A percentile compares a stretch with the other conserved stretches of the same genome.
Evolutionary conservation across 1,139 yeast genomes (phyloP).

Genomic region (Yamadazyma jaroonii): DNA sequence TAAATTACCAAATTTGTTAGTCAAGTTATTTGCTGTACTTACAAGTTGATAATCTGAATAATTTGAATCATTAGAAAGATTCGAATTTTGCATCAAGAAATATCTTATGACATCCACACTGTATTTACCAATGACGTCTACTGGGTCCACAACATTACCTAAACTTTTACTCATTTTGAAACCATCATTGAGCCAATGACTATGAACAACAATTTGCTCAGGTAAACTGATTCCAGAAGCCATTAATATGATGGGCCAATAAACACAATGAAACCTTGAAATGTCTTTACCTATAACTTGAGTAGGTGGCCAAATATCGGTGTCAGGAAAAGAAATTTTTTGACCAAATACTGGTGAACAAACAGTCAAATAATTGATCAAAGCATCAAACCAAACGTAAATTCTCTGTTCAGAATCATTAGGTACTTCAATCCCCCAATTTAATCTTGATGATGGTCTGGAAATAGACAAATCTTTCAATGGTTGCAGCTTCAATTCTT

Average conservation of each 20-base stretch:
- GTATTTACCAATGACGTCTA: slow-evolving; percentile 54
- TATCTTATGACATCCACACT: slow-evolving; percentile 77
- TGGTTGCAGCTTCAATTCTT: slow-evolving; percentile 49
- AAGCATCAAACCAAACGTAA: slow-evolving; percentile 97
- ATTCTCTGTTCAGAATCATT: slow-evolving; percentile 72
- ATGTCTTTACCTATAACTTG: slow-evolving; percentile 94
- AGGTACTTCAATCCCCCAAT: slow-evolving; percentile 94
- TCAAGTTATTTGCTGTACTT: slow-evolving; percentile 59
- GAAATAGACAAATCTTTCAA: slow-evolving; percentile 78
- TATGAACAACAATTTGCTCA: slow-evolving; percentile 75
- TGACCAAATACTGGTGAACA: slow-evolving; percentile 33
- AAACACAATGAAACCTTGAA: slow-evolving; percentile 79
- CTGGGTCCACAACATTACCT: slow-evolving; percentile 96
- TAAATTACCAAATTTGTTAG: slow-evolving; percentile 83
- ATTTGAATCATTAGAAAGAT: slow-evolving; percentile 74
- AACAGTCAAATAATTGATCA: slow-evolving; percentile 78
- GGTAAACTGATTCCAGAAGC: slow-evolving; percentile 79
- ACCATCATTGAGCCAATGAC: slow-evolving; percentile 93
- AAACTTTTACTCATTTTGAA: slow-evolving; percentile 89
- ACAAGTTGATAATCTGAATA: slow-evolving; percentile 61
- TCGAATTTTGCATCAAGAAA: slow-evolving; percentile 74
- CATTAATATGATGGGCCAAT: slow-evolving; percentile 91
- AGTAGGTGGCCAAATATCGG: slow-evolving; percentile 56
- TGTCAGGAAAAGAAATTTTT: not conserved
- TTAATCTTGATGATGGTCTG: slow-evolving; percentile 70